Base-by-base conservation (phyloP, 176 grass and related monocot species). In the Aegilops longissima region DNA sequence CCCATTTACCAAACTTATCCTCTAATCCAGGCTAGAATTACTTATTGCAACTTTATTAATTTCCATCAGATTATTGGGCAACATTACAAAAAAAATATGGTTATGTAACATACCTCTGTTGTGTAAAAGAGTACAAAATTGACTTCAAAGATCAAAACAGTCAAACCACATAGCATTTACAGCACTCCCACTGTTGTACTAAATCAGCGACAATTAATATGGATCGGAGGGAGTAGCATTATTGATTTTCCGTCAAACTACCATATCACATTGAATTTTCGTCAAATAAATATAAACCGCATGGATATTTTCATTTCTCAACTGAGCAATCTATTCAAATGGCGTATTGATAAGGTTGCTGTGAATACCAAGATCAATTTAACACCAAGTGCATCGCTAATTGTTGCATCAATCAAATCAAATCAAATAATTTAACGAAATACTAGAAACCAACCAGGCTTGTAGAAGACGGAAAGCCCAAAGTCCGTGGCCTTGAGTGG, bases 401-500 rank as follows among this genome's bases (percentile, higher is more conserved):
- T 45, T 24, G 34, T 75, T 14, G 14, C 9, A 23, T 61, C 29
- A 67, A 42, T 25, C 17, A 72, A 33, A 54, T 69, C 21, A 68
- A 42, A 24, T 70, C 21, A 69, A 44, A 25, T 78, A 38, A 18
- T 54, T 54, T 54, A 51, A 39, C 23, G 47, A 63, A 23, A 61
- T 27, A 34, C 33, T 34, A 82, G 47, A 34, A 81, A 85, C 59
- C n/a, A 73, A 75, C 97, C 94, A 1, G 97, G 94, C 69, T 96
- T 99, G 73, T 90, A 96, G 90, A 96, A 99, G 54, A 99, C 61
- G 10, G 97, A 99, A 20, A 99, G 92, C 20, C 97, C 97, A 29
- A 99, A 99, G 76, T 99, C 97, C 9, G 97, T 99, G 85, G 97
- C 88, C 88, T 99, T 99, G 67, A 99, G 93, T 11, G 90, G 86